A percentile compares a stretch with the other conserved stretches of the same genome.
phyloP scores from a whole-genome alignment of 2,329 filamentous ascomycete genomes.

The Allantophomopsis lycopodina region DNA sequence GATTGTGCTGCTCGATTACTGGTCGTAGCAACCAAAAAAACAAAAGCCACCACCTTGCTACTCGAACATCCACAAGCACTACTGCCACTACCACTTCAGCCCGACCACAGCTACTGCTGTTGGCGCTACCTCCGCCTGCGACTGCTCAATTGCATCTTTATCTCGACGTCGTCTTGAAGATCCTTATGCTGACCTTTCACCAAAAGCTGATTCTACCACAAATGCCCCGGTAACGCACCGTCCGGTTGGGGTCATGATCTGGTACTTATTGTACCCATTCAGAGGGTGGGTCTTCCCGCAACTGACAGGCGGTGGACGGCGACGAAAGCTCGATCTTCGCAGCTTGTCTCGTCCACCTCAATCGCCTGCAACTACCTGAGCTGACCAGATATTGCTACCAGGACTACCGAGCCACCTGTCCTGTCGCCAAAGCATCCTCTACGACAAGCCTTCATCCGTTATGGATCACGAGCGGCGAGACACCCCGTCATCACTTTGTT shows the following conservation, averaged over 20 bases:
- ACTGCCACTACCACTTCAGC: no score
- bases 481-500: constrained; percentile 65
- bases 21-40: no score
- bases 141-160: no score
- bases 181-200: no score
- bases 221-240: no score
- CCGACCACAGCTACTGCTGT: no score
- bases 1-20: not conserved
- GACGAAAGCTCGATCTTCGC: not conserved
- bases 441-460: constrained; percentile 49
- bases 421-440: constrained; percentile 52
- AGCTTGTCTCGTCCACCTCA: constrained; percentile 2
- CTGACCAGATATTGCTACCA: constrained; percentile 17
- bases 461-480: constrained; percentile 55
- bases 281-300: constrained; percentile 45
- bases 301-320: no score
- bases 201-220: no score
- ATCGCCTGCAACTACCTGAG: constrained; percentile 1
- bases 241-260: constrained; percentile 50
- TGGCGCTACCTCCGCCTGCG: no score
- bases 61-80: no score
- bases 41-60: no score
- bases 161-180: no score
- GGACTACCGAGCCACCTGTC: constrained; percentile 61
- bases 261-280: constrained; percentile 65